Percentiles rank a stretch among this genome's conserved stretches.
These are phyloP conservation scores for Melanomma pulvis-pyrius DNA, from an alignment of 495 filamentous ascomycete genomes.

Conservation along the genomic window DNA sequence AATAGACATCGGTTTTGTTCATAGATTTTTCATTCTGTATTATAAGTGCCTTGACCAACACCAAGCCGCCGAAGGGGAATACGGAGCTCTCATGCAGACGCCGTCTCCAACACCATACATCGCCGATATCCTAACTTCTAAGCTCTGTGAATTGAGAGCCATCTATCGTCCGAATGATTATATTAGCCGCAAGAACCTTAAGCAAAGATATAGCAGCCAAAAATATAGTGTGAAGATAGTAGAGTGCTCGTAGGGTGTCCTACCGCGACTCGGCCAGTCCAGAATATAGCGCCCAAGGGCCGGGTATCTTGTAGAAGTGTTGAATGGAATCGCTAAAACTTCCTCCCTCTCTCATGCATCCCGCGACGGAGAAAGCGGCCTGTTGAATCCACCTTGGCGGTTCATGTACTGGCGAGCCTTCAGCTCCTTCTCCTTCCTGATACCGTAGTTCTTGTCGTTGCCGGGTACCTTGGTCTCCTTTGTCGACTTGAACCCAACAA, in stretches of 20 bases:
- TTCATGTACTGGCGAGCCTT: constrained; percentile 99
- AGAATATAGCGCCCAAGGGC: not conserved
- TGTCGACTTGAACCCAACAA: constrained; percentile 79
- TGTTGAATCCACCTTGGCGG: constrained; percentile 91
- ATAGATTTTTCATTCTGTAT: too few species aligned
- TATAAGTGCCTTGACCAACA: not conserved
- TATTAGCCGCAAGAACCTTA: not conserved
- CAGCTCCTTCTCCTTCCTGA: constrained; percentile 92
- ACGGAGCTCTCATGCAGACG: not conserved
- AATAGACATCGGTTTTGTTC: too few species aligned
- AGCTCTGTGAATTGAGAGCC: not conserved
- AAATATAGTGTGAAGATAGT: not conserved
- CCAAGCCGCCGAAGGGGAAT: not conserved
- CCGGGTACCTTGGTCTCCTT: constrained; percentile 89
- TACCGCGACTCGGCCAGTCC: constrained; percentile 1
- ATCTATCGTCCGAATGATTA: not conserved
- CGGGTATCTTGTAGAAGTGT: constrained; percentile 3
- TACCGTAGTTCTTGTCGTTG: constrained; percentile 76
- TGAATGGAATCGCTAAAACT: not conserved
- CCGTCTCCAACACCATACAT: not conserved
- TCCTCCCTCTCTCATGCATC: not conserved
- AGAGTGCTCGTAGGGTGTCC: not conserved
- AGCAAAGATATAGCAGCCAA: not conserved
- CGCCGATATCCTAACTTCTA: not conserved
- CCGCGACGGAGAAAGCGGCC: constrained; percentile 69